A percentile compares a stretch with the other conserved stretches of the same genome.
Conservation (phyloP, 148 eudicot species). For the Rhododendron molle region DNA sequence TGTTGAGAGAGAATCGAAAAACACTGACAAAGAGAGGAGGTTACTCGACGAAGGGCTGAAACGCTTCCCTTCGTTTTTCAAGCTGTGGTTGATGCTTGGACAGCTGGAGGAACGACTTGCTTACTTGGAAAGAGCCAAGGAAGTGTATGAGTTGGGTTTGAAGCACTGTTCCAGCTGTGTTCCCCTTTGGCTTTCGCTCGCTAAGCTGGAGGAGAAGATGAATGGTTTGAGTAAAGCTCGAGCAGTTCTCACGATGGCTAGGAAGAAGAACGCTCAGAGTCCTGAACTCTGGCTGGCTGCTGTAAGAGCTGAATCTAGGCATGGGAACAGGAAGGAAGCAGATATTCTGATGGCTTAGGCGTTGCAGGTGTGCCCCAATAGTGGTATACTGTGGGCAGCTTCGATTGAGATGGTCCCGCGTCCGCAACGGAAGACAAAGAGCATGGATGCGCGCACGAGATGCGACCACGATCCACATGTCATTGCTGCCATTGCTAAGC, state of each 20-base stretch:
- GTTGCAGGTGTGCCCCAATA: constrained; percentile 84
- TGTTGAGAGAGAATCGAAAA: constrained; percentile 74
- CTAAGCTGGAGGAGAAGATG: constrained; percentile 74
- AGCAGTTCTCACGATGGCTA: constrained; percentile 73
- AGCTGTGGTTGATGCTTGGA: constrained; percentile 84
- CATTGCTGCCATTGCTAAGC: constrained; percentile 69
- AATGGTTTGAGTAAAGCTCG: constrained; percentile 81
- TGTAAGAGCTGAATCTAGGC: constrained; percentile 25
- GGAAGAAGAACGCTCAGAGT: constrained; percentile 76
- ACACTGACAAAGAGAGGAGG: too few species aligned
- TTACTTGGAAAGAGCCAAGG: constrained; percentile 51
- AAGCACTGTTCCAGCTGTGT: constrained; percentile 65
- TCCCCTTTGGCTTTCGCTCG: constrained; percentile 86
- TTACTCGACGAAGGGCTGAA: constrained; percentile 76
- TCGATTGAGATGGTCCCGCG: constrained; percentile 86
- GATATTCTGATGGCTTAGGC: constrained; percentile 93
- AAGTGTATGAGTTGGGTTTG: constrained; percentile 57
- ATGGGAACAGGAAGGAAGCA: constrained; percentile 74
- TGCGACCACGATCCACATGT: constrained; percentile 72
- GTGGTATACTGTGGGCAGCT: constrained; percentile 93
- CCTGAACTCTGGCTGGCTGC: too few species aligned
- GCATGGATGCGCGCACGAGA: constrained; percentile 11
- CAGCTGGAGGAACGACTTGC: constrained; percentile 71
- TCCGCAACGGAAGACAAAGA: constrained; percentile 75
- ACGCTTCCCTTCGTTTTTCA: constrained; percentile 47